phyloP scores from a whole-genome alignment of 208 protist genomes.

The Trypanosoma cruzi region DNA sequence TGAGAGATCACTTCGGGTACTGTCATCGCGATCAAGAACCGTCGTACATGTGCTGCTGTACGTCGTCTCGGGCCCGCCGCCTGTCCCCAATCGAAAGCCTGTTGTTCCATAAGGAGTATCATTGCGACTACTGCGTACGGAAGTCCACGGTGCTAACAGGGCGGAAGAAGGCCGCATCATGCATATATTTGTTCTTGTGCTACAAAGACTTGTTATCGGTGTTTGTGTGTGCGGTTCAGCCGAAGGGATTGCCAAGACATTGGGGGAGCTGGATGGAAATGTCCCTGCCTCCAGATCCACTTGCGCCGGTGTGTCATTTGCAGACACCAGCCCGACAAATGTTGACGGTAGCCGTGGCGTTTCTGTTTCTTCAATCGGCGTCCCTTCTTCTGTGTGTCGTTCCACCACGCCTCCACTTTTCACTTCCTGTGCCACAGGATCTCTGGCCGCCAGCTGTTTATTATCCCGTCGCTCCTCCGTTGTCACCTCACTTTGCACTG shows the following conservation, averaged over 20 bases:
- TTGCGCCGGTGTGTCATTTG: conserved; percentile 3
- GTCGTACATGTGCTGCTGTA: conserved; percentile 1
- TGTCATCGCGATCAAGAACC: conserved; percentile 33
- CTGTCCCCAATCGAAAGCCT: conserved; percentile 15
- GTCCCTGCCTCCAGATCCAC: background rate
- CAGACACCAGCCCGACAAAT: background rate
- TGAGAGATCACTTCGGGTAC: conserved; percentile 50
- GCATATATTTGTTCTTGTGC: conserved; percentile 9
- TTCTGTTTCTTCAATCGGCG: background rate
- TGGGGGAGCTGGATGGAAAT: background rate
- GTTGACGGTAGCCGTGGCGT: background rate
- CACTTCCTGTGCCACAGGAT: background rate
- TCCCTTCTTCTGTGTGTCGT: background rate
- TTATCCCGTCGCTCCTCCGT: background rate
- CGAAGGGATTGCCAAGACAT: conserved; percentile 1
- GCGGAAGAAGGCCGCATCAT: conserved; percentile 18
- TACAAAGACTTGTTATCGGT: conserved; percentile 12
- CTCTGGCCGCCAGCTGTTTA: background rate
- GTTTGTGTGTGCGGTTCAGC: background rate
- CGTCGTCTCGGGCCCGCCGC: background rate
- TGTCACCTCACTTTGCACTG: background rate
- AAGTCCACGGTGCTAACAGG: conserved; percentile 18
- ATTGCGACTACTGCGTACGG: conserved; percentile 26
- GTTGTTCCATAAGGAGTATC: conserved; percentile 12
- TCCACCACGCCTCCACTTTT: background rate